Conservation (phyloP, 306 rosid genomes). For the Heteromeles arbutifolia region DNA sequence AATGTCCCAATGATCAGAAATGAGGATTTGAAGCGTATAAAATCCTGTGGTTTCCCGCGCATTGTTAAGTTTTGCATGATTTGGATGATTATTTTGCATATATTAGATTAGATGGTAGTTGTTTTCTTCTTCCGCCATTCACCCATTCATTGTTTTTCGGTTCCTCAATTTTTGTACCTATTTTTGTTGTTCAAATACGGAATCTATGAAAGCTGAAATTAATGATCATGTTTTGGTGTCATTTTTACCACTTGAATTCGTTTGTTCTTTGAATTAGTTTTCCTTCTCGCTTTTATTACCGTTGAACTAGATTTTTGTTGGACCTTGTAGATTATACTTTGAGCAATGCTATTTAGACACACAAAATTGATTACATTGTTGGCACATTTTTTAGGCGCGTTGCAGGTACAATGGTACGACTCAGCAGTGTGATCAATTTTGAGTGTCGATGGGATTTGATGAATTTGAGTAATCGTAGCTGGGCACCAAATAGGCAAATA, state of each 20-base stretch:
- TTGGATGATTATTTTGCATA: constrained; percentile 6
- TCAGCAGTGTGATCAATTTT: no score
- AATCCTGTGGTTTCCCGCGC: constrained; percentile 7
- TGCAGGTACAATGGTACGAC: no score
- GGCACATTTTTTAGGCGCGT: no score
- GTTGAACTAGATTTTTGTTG: not conserved
- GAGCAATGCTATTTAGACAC: no score
- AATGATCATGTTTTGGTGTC: not conserved
- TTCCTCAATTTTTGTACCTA: not conserved
- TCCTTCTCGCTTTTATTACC: not conserved
- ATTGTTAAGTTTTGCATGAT: constrained; percentile 14
- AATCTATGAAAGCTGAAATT: not conserved
- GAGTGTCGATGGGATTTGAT: not conserved
- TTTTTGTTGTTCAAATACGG: no score
- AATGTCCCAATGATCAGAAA: constrained; percentile 39
- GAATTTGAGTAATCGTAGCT: not conserved
- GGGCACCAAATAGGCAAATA: not conserved
- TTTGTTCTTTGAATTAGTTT: not conserved
- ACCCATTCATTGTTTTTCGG: not conserved
- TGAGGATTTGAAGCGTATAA: constrained; percentile 20
- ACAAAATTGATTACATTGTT: no score
- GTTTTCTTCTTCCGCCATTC: not conserved
- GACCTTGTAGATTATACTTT: no score
- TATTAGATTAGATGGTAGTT: constrained; percentile 2
- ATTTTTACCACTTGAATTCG: not conserved